Conservation (phyloP, 805 yeast species). For the Wickerhamiella azyma region DNA sequence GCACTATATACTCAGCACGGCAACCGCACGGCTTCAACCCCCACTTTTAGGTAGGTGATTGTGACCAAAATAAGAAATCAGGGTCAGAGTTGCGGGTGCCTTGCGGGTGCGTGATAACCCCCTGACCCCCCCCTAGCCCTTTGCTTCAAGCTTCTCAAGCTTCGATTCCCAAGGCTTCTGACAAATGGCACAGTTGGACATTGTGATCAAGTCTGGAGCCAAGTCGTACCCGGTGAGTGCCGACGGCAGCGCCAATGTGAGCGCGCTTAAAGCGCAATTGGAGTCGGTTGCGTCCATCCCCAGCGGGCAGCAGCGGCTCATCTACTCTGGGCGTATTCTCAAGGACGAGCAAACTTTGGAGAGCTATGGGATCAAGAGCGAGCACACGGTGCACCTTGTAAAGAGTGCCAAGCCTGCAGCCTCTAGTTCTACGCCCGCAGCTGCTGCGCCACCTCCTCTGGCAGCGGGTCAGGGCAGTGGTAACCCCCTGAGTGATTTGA, state of each 20-base stretch:
- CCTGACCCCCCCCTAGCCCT: no score
- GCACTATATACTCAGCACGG: no score
- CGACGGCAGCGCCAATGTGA: constrained; percentile 40
- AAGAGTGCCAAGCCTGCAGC: constrained; percentile 43
- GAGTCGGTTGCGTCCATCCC: constrained; percentile 52
- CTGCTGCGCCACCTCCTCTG: constrained; percentile 43
- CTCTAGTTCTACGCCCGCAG: constrained; percentile 17
- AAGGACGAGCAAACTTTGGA: constrained; percentile 68
- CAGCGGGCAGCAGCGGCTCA: constrained; percentile 69
- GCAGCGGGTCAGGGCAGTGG: constrained; percentile 81
- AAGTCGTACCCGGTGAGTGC: constrained; percentile 58
- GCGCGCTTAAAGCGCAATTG: constrained; percentile 53
- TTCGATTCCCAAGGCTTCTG: neutral
- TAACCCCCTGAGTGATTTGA: constrained; percentile 81
- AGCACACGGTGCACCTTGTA: constrained; percentile 81
- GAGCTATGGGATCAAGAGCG: constrained; percentile 67
- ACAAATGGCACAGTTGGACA: constrained; percentile 9
- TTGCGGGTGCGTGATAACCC: no score
- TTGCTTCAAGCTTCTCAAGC: neutral
- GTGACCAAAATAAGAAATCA: no score
- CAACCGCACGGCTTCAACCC: no score
- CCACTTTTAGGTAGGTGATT: no score
- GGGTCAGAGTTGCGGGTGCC: no score
- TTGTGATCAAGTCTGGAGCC: constrained; percentile 43
- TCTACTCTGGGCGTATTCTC: constrained; percentile 86